phyloP scores from a whole-genome alignment of 2,329 filamentous ascomycete species.

The Trichoderma oligosporum region DNA sequence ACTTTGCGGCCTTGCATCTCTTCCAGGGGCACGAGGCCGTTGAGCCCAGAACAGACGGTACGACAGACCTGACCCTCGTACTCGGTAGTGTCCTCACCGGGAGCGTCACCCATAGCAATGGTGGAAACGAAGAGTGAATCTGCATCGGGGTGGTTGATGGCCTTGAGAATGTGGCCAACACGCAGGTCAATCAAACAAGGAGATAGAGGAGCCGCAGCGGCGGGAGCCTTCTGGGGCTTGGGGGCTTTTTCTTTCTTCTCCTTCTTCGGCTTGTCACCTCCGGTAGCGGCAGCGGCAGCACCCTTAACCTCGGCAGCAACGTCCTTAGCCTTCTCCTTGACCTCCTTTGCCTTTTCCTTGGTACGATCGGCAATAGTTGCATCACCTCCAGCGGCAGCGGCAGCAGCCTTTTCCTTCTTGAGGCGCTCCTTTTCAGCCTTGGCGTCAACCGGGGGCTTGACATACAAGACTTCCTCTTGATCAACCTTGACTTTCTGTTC shows the following conservation, averaged over 20 bases:
- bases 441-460: slow-evolving; percentile 82
- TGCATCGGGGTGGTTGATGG: slow-evolving; percentile 90
- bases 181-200: slow-evolving; percentile 89
- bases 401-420: slow-evolving; percentile 90
- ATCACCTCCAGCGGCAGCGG: slow-evolving; percentile 52
- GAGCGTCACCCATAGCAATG: slow-evolving; percentile 86
- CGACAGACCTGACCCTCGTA: slow-evolving; percentile 88
- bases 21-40: slow-evolving; percentile 84
- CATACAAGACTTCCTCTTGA: slow-evolving; percentile 74
- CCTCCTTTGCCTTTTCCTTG: slow-evolving; percentile 56
- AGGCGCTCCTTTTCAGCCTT: slow-evolving; percentile 95
- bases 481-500: slow-evolving; percentile 76
- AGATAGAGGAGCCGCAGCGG: slow-evolving; percentile 71
- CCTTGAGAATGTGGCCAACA: slow-evolving; percentile 96
- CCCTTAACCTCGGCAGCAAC: slow-evolving; percentile 48
- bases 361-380: slow-evolving; percentile 55
- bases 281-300: slow-evolving; percentile 39
- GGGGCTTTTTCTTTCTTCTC: slow-evolving; percentile 88
- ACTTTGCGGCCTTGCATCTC: slow-evolving; percentile 98
- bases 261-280: slow-evolving; percentile 59
- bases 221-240: slow-evolving; percentile 65
- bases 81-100: slow-evolving; percentile 85
- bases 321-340: slow-evolving; percentile 54
- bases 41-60: slow-evolving; percentile 95
- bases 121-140: slow-evolving; percentile 95